Evolutionary conservation across 2,329 filamentous ascomycete species (phyloP), one percentile per base, ranked within the genome.

Genomic region (Aureobasidium sp.): DNA sequence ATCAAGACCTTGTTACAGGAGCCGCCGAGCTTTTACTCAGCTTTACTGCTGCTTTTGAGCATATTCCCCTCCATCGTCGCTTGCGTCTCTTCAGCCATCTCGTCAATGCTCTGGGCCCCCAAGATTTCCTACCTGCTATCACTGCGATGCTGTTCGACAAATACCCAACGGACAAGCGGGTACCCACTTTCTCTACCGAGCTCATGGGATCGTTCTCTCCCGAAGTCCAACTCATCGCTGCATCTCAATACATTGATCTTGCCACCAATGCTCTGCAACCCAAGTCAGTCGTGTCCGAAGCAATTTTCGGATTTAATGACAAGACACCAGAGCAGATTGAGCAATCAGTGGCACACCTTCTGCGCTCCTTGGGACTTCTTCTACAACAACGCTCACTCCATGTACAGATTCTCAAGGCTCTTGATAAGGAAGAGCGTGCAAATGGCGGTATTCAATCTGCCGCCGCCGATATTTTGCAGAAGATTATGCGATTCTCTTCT

Each of bases 1-100:
- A 90, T 68, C 87, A 90, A 68, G 87, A 91, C 66, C 81, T 90
- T 39, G 84, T 96, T 26, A 87, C 87, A 37, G 91, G 91, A 48
- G 90, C 91, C 8, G 89, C 91, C 0, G 91, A 96, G 69, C 84
- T 99, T 52, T 81, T 99, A n/a, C 82, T 95, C 46, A 97, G 92
- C 77, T 99, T 99, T 72, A 93, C 91, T 20, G 91, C 92, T 8
- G 94, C 95, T 0, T 99, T 95, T 73, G 92, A 97, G 72, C 94
- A 99, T 72, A 92, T 99, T 66, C 94, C 94, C 5, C 83, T 87
- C 9, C 92, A 97, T 73, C 84, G 94, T 62, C 86, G 91, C 66
- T 84, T 90, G 34, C 86, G 87, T 44, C 79, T 99, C 7, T 99
- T 97, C 75, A 82, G 88, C 60, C 90, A 93, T 56, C 80, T 99